Percentiles rank a stretch among this genome's conserved stretches.
Evolutionary conservation across 371 early-diverging fungal species (phyloP).

Genomic region (Umbelopsis sp.): DNA sequence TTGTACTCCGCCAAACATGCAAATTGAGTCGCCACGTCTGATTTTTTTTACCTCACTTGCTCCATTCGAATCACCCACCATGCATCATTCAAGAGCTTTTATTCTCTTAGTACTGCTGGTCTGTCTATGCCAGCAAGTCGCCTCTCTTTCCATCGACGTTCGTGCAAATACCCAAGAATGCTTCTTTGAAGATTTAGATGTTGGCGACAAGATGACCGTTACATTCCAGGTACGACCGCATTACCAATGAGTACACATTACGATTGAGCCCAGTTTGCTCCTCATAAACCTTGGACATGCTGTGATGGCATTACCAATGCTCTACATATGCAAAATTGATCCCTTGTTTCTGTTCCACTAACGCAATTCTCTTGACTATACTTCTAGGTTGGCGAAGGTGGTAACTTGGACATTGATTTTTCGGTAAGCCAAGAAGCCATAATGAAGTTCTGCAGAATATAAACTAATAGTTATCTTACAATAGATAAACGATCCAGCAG

Average conservation of each 20-base stretch:
- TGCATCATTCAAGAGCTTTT: conserved; percentile 13
- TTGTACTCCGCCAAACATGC: neutral
- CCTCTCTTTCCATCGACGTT: conserved; percentile 37
- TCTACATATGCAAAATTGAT: neutral
- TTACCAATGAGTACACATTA: neutral
- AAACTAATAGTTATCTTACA: neutral
- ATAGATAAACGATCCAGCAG: conserved; percentile 62
- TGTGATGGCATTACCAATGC: too few species aligned
- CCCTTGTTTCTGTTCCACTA: neutral
- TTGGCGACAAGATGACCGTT: conserved; percentile 64
- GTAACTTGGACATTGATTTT: conserved; percentile 73
- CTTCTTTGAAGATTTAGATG: conserved; percentile 62
- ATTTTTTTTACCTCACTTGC: neutral
- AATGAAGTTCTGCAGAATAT: neutral
- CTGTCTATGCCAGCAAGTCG: conserved; percentile 7
- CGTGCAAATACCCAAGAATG: conserved; percentile 58
- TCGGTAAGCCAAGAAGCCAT: conserved; percentile 52
- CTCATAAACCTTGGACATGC: neutral
- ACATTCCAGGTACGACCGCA: conserved; percentile 58
- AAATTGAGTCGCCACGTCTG: conserved; percentile 10
- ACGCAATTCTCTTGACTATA: neutral
- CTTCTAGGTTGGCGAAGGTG: conserved; percentile 68
- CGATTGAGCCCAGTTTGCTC: too few species aligned
- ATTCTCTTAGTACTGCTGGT: conserved; percentile 10
- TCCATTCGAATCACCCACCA: neutral